Evolutionary conservation across 495 filamentous ascomycete genomes (phyloP).

Genomic region (Durotheca rogersii): DNA sequence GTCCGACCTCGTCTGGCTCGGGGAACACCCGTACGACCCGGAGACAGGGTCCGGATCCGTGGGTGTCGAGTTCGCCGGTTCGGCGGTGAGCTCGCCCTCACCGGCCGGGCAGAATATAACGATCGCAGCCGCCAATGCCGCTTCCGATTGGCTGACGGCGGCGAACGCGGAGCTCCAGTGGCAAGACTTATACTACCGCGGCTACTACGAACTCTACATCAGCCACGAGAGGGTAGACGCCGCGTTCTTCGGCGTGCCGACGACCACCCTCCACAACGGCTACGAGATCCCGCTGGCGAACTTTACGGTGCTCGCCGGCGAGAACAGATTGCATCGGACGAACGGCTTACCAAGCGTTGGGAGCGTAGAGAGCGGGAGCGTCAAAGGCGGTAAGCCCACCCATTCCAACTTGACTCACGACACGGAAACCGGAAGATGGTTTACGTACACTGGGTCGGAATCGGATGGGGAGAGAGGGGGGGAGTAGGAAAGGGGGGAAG

Average conservation of each 20-base stretch:
- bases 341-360: conserved; percentile 49
- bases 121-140: conserved; percentile 42
- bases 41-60: conserved; percentile 55
- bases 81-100: conserved; percentile 55
- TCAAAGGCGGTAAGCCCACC: conserved; percentile 49
- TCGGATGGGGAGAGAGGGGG: not conserved
- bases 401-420: conserved; percentile 50
- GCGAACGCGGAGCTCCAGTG: conserved; percentile 60
- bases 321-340: conserved; percentile 51
- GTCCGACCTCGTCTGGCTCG: conserved; percentile 60
- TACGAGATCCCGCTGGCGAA: conserved; percentile 59
- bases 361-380: conserved; percentile 43
- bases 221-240: conserved; percentile 52
- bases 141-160: conserved; percentile 46
- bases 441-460: conserved; percentile 19
- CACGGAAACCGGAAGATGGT: conserved; percentile 44
- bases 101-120: conserved; percentile 54
- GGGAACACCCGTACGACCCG: conserved; percentile 53
- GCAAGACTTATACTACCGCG: conserved; percentile 65
- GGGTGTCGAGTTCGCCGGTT: conserved; percentile 64
- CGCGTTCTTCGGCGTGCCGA: conserved; percentile 56
- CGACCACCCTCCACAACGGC: conserved; percentile 42
- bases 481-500: not conserved
- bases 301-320: conserved; percentile 59
- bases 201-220: conserved; percentile 57